These are phyloP conservation scores for Saraca asoca DNA, from an alignment of 331 rosid genomes.

Conservation along the genomic window DNA sequence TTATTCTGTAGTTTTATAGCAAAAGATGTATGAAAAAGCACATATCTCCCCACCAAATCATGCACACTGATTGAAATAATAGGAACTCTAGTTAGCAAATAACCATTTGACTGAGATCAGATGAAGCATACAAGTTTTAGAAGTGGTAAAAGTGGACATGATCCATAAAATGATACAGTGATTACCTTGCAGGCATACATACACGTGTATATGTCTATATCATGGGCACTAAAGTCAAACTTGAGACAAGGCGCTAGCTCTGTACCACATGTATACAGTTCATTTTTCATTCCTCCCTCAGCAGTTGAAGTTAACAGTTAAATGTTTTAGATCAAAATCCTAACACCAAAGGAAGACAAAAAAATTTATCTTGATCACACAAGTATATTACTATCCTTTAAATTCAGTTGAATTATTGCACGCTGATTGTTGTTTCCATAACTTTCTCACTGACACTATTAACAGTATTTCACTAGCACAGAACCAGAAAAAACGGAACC, in stretches of 20 bases:
- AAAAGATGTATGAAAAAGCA: background rate
- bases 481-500: background rate
- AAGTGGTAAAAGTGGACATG: background rate
- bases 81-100: background rate
- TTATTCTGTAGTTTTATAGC: background rate
- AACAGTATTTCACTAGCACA: background rate
- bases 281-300: too few relatives aligned
- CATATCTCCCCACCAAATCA: background rate
- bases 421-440: background rate
- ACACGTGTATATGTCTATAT: too few relatives aligned
- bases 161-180: background rate
- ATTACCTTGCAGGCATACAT: background rate
- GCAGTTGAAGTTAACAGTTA: too few relatives aligned
- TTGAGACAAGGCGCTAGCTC: too few relatives aligned
- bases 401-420: constrained; percentile 15
- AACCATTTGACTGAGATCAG: constrained; percentile 1
- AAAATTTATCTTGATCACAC: background rate
- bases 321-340: too few relatives aligned
- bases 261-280: too few relatives aligned
- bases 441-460: constrained; percentile 5
- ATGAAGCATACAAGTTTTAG: background rate
- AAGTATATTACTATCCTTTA: background rate
- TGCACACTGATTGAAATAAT: background rate
- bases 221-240: too few relatives aligned
- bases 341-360: background rate